A percentile compares a stretch with the other conserved stretches of the same genome.
phyloP scores from a whole-genome alignment of 306 rosid species.

The Senna siamea region DNA sequence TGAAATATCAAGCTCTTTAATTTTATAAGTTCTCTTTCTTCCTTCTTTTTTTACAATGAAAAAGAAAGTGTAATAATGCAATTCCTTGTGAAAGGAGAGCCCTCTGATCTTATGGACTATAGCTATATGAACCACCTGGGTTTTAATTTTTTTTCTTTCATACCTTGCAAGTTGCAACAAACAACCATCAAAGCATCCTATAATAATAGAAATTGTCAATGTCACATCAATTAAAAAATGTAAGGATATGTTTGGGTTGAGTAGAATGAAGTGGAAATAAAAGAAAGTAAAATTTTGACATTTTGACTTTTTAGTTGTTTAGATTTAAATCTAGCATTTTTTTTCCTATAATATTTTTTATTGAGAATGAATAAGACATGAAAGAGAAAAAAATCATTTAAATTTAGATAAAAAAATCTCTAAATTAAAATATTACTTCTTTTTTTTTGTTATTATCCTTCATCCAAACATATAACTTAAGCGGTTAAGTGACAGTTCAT shows the following conservation, averaged over 20 bases:
- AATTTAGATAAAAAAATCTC: not conserved
- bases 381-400: not conserved
- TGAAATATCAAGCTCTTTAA: too few species aligned
- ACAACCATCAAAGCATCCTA: not conserved
- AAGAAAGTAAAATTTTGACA: not conserved
- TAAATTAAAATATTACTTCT: not conserved
- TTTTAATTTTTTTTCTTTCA: constrained; percentile 17
- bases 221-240: not conserved
- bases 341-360: not conserved
- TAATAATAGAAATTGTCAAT: constrained; percentile 1
- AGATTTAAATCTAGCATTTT: not conserved
- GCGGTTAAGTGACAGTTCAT: not conserved
- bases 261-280: not conserved
- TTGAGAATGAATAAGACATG: not conserved
- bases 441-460: not conserved
- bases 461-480: not conserved
- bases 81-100: not conserved
- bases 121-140: not conserved
- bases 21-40: not conserved
- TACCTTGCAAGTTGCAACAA: constrained; percentile 20
- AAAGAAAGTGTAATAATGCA: not conserved
- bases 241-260: not conserved
- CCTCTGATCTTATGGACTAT: not conserved
- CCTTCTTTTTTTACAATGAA: not conserved
- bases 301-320: not conserved